A percentile compares a stretch with the other conserved stretches of the same genome.
These are phyloP conservation scores for Sonneratia alba DNA, from an alignment of 345 rosid genomes.

Conservation along the genomic window DNA sequence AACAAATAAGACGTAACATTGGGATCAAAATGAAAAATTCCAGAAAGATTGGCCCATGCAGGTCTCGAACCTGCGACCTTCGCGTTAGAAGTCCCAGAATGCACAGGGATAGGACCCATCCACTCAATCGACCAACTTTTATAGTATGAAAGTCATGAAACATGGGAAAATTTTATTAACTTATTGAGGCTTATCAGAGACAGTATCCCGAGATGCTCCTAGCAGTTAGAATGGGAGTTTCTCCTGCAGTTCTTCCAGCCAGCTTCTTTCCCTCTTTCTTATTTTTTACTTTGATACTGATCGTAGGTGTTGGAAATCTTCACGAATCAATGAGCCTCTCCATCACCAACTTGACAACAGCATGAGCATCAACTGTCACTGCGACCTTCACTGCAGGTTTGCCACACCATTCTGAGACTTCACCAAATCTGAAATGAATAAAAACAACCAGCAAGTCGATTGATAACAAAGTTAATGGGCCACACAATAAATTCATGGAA, in stretches of 20 bases:
- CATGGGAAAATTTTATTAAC: background rate
- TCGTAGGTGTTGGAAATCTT: background rate
- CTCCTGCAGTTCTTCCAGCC: background rate
- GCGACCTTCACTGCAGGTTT: conserved; percentile 82
- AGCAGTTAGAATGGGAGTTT: background rate
- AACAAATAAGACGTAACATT: no score
- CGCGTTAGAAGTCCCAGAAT: conserved; percentile 81
- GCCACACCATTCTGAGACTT: conserved; percentile 51
- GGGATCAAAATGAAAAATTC: no score
- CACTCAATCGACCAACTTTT: no score
- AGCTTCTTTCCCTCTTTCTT: background rate
- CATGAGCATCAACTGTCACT: conserved; percentile 72
- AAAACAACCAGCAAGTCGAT: background rate
- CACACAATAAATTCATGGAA: no score
- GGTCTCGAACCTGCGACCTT: conserved; percentile 65
- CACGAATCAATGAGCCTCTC: conserved; percentile 60
- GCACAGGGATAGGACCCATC: no score
- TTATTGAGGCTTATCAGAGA: background rate
- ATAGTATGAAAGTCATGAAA: background rate
- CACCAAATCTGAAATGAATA: conserved; percentile 41
- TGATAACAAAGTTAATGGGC: no score
- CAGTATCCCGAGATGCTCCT: background rate
- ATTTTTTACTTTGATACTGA: background rate
- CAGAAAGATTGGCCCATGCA: conserved; percentile 32
- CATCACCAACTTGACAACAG: conserved; percentile 60